A percentile compares a stretch with the other conserved stretches of the same genome.
These are phyloP conservation scores for Aspergillus mulundensis DNA, from an alignment of 495 filamentous ascomycete species.

Conservation along the genomic window DNA sequence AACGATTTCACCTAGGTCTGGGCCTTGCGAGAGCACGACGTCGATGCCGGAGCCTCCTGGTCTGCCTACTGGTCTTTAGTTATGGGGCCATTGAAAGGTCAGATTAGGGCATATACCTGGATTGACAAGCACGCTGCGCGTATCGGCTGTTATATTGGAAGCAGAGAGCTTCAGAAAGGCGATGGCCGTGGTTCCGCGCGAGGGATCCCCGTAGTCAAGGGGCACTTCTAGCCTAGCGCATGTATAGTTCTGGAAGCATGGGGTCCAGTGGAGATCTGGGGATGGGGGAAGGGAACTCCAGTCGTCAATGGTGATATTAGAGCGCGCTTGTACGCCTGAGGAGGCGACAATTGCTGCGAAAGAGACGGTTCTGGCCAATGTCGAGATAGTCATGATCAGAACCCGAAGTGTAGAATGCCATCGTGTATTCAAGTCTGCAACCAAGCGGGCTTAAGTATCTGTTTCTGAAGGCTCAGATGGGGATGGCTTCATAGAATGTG, in stretches of 20 bases:
- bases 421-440: not conserved
- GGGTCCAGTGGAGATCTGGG: not conserved
- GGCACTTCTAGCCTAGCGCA: not conserved
- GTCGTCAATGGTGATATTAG: not conserved
- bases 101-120: not conserved
- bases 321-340: not conserved
- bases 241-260: not conserved
- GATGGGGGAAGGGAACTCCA: not conserved
- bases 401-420: not conserved
- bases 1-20: not conserved
- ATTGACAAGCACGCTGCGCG: constrained; percentile 18
- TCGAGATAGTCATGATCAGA: not conserved
- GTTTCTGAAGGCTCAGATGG: not conserved
- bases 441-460: not conserved
- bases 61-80: constrained; percentile 24
- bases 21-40: constrained; percentile 19
- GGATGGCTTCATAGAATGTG: not conserved
- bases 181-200: constrained; percentile 17
- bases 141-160: constrained; percentile 11
- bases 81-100: not conserved
- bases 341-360: not conserved
- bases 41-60: constrained; percentile 42
- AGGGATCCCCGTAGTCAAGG: constrained; percentile 19
- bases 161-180: constrained; percentile 25
- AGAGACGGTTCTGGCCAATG: not conserved